These are phyloP conservation scores for Eimeria mitis DNA, from an alignment of 169 alveolate species.

Conservation along the genomic window DNA sequence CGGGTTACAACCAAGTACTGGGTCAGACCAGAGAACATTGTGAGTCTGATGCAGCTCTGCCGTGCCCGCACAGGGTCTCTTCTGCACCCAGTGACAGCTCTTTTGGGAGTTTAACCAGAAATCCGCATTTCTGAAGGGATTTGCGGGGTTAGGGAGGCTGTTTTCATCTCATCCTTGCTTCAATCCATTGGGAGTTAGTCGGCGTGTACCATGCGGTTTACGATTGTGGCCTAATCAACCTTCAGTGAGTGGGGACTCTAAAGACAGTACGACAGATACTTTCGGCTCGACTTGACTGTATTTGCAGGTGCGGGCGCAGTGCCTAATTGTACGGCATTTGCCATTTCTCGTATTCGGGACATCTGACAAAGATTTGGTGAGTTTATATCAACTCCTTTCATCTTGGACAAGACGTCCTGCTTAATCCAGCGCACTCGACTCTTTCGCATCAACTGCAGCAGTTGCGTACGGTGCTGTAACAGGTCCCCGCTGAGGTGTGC, in stretches of 20 bases:
- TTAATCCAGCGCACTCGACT: background rate
- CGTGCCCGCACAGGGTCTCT: background rate
- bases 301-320: constrained; percentile 85
- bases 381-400: background rate
- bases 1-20: constrained; percentile 89
- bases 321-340: constrained; percentile 86
- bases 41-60: background rate
- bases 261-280: background rate
- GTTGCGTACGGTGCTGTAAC: background rate
- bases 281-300: background rate
- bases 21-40: constrained; percentile 87
- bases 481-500: background rate
- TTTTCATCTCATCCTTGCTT: background rate
- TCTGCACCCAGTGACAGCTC: background rate
- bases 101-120: background rate
- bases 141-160: background rate
- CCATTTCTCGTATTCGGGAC: constrained; percentile 89
- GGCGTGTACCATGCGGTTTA: background rate
- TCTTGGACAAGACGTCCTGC: background rate
- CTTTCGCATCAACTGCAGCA: background rate
- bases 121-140: background rate
- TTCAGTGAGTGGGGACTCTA: background rate
- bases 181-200: background rate
- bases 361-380: constrained; percentile 84
- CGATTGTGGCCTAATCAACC: background rate